These are phyloP conservation scores for Picea mariana DNA, from an alignment of 83 land plant species.

Conservation along the genomic window DNA sequence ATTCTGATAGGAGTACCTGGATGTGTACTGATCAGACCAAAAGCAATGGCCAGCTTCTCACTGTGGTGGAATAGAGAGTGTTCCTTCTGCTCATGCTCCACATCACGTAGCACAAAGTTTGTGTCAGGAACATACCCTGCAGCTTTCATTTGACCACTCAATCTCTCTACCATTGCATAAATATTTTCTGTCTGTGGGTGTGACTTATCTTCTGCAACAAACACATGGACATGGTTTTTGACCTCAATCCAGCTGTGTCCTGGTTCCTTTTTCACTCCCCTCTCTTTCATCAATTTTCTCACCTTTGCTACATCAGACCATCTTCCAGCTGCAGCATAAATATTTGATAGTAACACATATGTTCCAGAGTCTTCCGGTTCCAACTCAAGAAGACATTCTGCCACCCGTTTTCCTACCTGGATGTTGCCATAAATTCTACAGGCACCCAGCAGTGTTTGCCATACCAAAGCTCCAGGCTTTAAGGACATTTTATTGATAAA, in stretches of 20 bases:
- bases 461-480: constrained; percentile 31
- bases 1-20: no score
- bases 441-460: constrained; percentile 52
- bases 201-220: constrained; percentile 28
- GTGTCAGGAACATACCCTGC: constrained; percentile 43
- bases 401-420: constrained; percentile 41
- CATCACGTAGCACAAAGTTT: constrained; percentile 32
- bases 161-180: constrained; percentile 20
- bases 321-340: constrained; percentile 6
- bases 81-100: constrained; percentile 45
- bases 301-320: neutral
- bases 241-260: constrained; percentile 29
- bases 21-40: no score
- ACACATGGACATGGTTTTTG: constrained; percentile 21
- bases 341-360: neutral
- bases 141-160: constrained; percentile 26
- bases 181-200: constrained; percentile 25
- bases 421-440: constrained; percentile 46
- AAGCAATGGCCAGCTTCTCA: constrained; percentile 48
- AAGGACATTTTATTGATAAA: constrained; percentile 35
- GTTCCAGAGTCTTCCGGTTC: no score
- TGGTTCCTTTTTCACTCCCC: constrained; percentile 10
- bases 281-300: constrained; percentile 9
- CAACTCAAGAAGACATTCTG: constrained; percentile 23
- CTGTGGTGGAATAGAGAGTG: constrained; percentile 32